Base-by-base conservation (phyloP, 2,329 filamentous ascomycete species). In the Tolypocladium guangdongense region DNA sequence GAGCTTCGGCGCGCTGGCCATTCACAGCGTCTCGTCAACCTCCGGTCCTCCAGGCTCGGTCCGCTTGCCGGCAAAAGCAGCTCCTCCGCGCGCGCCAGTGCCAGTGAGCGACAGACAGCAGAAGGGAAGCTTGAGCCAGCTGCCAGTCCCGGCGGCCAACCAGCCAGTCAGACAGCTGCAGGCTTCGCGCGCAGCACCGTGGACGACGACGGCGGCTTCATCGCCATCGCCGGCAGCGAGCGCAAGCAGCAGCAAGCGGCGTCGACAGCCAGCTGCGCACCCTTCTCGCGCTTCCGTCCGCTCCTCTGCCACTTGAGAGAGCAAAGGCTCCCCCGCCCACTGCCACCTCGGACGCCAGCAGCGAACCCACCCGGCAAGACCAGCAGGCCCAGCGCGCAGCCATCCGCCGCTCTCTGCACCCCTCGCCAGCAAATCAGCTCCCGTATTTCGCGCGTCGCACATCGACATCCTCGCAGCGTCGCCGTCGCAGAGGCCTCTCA, bases 401-500 rank as follows among this genome's bases (percentile, higher is more conserved):
- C 41, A 41, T 54, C 54, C 55, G 52, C 54, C 53, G 55, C 55
- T 53, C 39, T 53, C 49, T 52, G 32, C 47, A 39, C 54, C 56
- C 56, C 50, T 55, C 53, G 55, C 54, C 66, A 71, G 68, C 76
- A 79, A 79, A 79, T 79, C 77, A 80, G 71, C 71, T 69, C 68
- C 68, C 68, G 56, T 39, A 51, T 66, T 65, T 64, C 53, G 60
- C 63, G 61, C 64, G 62, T 67, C 62, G 62, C 62, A 57, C 58
- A 60, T 68, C 61, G 61, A 61, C 63, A 56, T 60, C 58, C 60
- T 68, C 64, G 62, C 67, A 62, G 63, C 66, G 63, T 68, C 66
- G 67, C 71, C 62, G 71, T 67, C 66, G 64, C 63, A 61, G 62
- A 73, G 64, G 72, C 77, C 78, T 80, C 79, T 80, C 76, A 78